Base-by-base conservation (phyloP, 768 basidiomycete genomes). In the Plicaturopsis crispa region DNA sequence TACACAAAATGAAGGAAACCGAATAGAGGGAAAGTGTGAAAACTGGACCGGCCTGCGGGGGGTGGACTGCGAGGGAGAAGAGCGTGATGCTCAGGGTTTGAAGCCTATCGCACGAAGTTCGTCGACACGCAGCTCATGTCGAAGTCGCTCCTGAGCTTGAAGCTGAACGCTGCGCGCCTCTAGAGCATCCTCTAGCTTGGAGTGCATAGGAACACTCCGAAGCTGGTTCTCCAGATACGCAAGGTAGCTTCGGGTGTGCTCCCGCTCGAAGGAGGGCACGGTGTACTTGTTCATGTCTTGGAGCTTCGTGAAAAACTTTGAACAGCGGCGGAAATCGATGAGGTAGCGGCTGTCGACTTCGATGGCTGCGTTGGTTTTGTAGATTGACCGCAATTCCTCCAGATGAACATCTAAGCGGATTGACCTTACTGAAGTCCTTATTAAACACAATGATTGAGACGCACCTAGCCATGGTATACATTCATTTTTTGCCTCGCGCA, bases 321-420 rank as follows among this genome's bases (percentile, higher is more conserved):
- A 33, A 40, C 66, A 70, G 30, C 66, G 63, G 35, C 54, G 42
- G 36, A 67, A 71, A 49, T 71, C 69, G 53, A 73, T 66, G 33
- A 70, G 48, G 2, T 52, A 48, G 12, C 47, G 54, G 16, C 62
- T 58, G 24, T 64, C 57, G 8, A 52, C 39, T 20, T 57, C 39
- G 14, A 63, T 31, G 3, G 48, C 55, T 7, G 50, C 33, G 7
- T 8, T 30, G 11, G 30, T 17, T 31, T 42, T 31, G 18, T 33
- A 38, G 36, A 30, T 38, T 12, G 30, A 13, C 19, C 33, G 24
- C 2, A 46, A 31, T 23, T 31, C 18, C n/a, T 24, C 40, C 13
- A 42, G 47, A 41, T 70, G 66, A 16, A 65, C 55, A 24, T 63
- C 65, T 69, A 43, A 11, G 30, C n/a, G n/a, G 17, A 19, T 21